Conservation (phyloP, 441 rosid species). For the Adansonia madagascariensis region DNA sequence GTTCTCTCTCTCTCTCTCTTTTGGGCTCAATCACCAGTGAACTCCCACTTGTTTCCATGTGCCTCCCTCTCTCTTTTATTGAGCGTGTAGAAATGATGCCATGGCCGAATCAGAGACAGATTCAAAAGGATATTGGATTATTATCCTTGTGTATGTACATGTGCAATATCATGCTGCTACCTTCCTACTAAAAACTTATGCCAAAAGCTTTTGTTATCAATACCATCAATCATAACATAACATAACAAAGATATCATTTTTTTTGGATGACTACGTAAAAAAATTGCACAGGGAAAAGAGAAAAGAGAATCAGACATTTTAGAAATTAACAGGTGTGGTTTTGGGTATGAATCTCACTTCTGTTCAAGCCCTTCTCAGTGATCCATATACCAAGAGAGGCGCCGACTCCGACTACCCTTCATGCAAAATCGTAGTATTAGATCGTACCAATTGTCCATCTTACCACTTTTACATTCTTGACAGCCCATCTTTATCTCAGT, state of each 20-base stretch:
- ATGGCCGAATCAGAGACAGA: slow-evolving; percentile 13
- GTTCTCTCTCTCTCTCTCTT: no score
- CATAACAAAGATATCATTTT: neutral
- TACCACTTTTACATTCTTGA: neutral
- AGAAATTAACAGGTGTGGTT: neutral
- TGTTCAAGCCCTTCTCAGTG: no score
- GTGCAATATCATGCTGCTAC: neutral
- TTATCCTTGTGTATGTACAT: neutral
- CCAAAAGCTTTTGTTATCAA: slow-evolving; percentile 1
- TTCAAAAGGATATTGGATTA: slow-evolving; percentile 12
- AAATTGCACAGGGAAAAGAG: neutral
- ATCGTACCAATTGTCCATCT: no score
- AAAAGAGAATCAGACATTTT: neutral
- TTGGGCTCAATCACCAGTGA: neutral
- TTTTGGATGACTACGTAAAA: neutral
- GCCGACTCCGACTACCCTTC: no score
- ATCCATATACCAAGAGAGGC: no score
- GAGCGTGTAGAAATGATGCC: slow-evolving; percentile 22
- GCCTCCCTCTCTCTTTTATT: neutral
- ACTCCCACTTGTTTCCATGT: slow-evolving; percentile 16
- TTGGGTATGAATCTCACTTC: neutral
- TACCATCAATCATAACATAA: neutral
- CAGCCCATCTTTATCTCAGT: no score
- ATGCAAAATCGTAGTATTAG: no score
- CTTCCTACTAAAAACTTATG: neutral